Conservation (phyloP, 192 early-diverging fungal genomes). For the Coemansia sp. region DNA sequence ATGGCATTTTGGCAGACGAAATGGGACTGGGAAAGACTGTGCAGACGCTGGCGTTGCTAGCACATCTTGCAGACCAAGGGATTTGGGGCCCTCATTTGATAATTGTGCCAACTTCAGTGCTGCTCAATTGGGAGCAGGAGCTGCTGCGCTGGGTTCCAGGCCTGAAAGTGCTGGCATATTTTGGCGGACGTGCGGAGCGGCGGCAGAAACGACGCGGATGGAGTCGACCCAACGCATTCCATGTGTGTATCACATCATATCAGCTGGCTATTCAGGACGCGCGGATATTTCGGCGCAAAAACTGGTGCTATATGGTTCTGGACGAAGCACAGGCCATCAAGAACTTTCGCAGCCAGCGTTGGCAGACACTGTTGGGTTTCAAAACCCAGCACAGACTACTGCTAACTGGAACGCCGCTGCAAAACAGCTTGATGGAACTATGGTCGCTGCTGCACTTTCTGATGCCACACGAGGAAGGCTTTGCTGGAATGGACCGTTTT, state of each 20-base stretch:
- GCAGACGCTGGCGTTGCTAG: conserved; percentile 86
- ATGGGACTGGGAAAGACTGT: conserved; percentile 87
- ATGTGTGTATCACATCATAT: conserved; percentile 85
- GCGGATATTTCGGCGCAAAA: conserved; percentile 72
- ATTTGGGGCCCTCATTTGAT: conserved; percentile 92
- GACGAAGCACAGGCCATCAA: conserved; percentile 96
- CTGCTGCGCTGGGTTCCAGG: conserved; percentile 74
- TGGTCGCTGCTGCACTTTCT: conserved; percentile 94
- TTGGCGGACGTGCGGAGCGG: conserved; percentile 82
- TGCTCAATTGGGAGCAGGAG: conserved; percentile 94
- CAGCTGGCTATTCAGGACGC: conserved; percentile 82
- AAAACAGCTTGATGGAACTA: conserved; percentile 92
- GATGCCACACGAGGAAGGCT: conserved; percentile 85
- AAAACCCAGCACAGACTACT: conserved; percentile 80
- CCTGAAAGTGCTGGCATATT: conserved; percentile 82
- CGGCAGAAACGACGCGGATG: conserved; percentile 67
- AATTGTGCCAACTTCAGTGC: conserved; percentile 80
- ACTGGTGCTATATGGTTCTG: conserved; percentile 95
- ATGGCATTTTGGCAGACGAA: conserved; percentile 86
- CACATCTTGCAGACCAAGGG: conserved; percentile 78
- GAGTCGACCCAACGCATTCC: conserved; percentile 80
- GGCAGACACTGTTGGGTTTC: conserved; percentile 81
- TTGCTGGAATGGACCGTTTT: conserved; percentile 77
- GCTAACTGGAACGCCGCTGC: conserved; percentile 90
- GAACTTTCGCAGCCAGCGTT: conserved; percentile 76